Percentiles rank a stretch among this genome's conserved stretches.
phyloP scores from a whole-genome alignment of 257 asterid genomes.

The Ehretia macrophylla region DNA sequence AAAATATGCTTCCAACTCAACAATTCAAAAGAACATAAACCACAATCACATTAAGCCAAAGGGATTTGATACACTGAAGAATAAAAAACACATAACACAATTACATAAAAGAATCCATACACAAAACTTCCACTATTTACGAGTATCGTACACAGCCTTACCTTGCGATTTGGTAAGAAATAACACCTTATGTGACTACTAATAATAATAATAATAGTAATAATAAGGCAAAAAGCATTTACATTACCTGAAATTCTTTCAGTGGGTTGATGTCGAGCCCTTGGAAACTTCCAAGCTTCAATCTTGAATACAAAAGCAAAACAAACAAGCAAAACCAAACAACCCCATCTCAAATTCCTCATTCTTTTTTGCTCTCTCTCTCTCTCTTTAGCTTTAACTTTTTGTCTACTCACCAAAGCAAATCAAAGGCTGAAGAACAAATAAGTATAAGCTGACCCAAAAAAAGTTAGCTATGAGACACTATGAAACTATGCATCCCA shows the following conservation, averaged over 20 bases:
- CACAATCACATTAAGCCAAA: not conserved
- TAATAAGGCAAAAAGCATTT: not conserved
- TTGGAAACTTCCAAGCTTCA: conserved; percentile 37
- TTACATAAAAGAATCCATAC: no score
- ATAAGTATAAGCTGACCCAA: conserved; percentile 6
- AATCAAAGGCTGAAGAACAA: not conserved
- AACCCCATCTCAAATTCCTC: conserved; percentile 25
- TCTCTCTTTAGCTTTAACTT: conserved; percentile 5
- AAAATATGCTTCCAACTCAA: no score
- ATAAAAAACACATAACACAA: no score
- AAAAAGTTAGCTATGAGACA: conserved; percentile 4
- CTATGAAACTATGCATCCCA: no score
- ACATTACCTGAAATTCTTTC: conserved; percentile 6
- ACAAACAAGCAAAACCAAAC: conserved; percentile 14
- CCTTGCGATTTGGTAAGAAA: no score
- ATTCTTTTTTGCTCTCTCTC: conserved; percentile 2
- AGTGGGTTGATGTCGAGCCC: conserved; percentile 23
- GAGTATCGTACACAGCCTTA: no score
- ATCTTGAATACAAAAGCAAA: conserved; percentile 15
- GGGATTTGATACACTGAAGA: not conserved
- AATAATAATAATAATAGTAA: not conserved
- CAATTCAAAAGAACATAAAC: no score
- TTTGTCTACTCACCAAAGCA: not conserved
- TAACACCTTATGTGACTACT: not conserved
- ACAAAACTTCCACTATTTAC: no score